Conservation (phyloP, 2,329 filamentous ascomycete genomes). For the Aureobasidium pullulans region DNA sequence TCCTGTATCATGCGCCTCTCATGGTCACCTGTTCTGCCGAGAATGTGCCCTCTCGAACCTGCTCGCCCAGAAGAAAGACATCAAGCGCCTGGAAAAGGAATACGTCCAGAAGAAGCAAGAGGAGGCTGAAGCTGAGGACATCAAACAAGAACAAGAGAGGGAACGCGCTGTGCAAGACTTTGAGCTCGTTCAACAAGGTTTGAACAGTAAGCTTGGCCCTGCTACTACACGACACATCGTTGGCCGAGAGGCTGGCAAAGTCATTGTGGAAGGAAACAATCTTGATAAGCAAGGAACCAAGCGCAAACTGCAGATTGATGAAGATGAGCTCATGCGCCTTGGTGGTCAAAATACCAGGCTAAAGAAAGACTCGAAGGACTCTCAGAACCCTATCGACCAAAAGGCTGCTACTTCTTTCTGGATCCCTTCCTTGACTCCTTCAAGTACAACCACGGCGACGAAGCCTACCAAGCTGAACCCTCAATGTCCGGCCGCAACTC, state of each 20-base stretch:
- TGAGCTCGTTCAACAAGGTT: conserved; percentile 70
- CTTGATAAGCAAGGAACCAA: conserved; percentile 46
- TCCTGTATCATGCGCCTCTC: conserved; percentile 69
- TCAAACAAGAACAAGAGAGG: conserved; percentile 53
- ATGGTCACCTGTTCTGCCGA: conserved; percentile 88
- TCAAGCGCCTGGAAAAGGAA: conserved; percentile 68
- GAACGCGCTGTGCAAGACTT: conserved; percentile 75
- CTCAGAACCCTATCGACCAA: conserved; percentile 56
- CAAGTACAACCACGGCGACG: conserved; percentile 30
- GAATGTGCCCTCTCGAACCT: conserved; percentile 90
- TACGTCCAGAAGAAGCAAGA: conserved; percentile 51
- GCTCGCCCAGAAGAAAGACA: conserved; percentile 85
- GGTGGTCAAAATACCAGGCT: conserved; percentile 65
- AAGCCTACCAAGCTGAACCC: conserved; percentile 38
- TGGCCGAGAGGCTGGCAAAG: conserved; percentile 30
- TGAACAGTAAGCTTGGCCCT: conserved; percentile 33
- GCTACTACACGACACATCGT: conserved; percentile 38
- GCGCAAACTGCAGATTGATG: conserved; percentile 74
- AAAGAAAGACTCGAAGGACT: conserved; percentile 59
- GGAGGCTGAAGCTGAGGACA: conserved; percentile 59
- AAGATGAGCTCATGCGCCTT: conserved; percentile 65
- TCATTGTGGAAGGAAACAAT: conserved; percentile 23
- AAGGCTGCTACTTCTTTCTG: conserved; percentile 81
- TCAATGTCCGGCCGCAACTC: conserved; percentile 55
- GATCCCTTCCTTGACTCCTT: conserved; percentile 77